Percentiles rank a stretch among this genome's conserved stretches.
Conservation (phyloP, 2,329 filamentous ascomycete genomes). For the Pseudogymnoascus sp. region DNA sequence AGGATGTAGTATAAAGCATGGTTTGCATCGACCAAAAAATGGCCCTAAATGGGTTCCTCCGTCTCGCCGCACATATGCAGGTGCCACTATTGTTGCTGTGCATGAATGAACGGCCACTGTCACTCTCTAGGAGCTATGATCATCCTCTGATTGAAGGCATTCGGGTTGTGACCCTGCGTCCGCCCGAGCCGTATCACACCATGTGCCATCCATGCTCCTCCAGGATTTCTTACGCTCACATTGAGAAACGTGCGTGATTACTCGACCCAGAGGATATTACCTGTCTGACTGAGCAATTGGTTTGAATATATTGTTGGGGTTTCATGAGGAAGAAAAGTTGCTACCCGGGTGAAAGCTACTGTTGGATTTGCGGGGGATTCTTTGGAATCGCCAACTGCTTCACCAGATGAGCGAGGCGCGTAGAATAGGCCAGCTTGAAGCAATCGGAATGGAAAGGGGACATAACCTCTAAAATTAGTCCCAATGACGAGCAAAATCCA, state of each 20-base stretch:
- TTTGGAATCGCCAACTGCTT: not conserved
- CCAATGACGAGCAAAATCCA: not conserved
- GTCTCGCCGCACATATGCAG: not conserved
- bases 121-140: slow-evolving; percentile 6
- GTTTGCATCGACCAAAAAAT: not conserved
- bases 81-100: not conserved
- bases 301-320: not conserved
- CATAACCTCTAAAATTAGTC: not conserved
- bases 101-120: not conserved
- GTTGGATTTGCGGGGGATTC: not conserved
- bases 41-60: not conserved
- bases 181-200: not conserved
- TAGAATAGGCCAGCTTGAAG: not conserved
- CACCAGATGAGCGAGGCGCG: not conserved
- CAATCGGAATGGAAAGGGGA: too few relatives aligned
- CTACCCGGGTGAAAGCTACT: not conserved
- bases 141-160: not conserved
- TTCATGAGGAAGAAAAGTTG: not conserved
- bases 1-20: not conserved
- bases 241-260: not conserved
- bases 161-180: not conserved
- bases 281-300: not conserved
- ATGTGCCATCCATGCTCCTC: not conserved
- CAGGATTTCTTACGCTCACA: not conserved
- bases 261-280: not conserved